Evolutionary conservation across 768 basidiomycete genomes (phyloP).

Genomic region (Tricholoma sp.): DNA sequence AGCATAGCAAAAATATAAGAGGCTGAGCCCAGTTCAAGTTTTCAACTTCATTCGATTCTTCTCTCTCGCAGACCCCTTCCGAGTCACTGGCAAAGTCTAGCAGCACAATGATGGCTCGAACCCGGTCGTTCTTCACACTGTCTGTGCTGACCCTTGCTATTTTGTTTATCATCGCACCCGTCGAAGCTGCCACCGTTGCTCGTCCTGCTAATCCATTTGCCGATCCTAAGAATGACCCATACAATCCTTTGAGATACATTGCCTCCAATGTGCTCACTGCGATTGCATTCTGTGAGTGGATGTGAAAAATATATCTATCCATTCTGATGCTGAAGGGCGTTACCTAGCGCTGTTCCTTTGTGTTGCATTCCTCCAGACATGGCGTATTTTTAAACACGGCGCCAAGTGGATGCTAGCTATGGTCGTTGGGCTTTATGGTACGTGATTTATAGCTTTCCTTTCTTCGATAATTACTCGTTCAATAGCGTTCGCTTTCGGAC

Average conservation of each 20-base stretch:
- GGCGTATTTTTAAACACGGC: slow-evolving; percentile 36
- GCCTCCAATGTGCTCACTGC: slow-evolving; percentile 47
- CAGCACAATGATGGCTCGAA: too few relatives aligned
- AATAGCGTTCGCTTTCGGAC: slow-evolving; percentile 52
- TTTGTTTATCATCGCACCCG: background rate
- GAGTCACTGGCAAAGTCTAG: too few relatives aligned
- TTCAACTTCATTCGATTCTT: too few relatives aligned
- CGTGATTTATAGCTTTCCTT: background rate
- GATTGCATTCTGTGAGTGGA: slow-evolving; percentile 31
- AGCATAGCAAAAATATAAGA: too few relatives aligned
- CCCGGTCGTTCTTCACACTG: background rate
- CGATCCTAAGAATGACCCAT: slow-evolving; percentile 48
- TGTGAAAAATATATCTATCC: background rate
- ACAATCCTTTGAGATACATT: slow-evolving; percentile 54
- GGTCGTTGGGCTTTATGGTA: slow-evolving; percentile 57
- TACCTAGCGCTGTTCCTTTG: slow-evolving; percentile 29
- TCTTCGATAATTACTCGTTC: background rate
- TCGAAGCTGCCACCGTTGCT: slow-evolving; percentile 11
- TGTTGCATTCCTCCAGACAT: slow-evolving; percentile 40
- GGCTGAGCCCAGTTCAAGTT: too few relatives aligned
- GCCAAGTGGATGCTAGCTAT: slow-evolving; percentile 58
- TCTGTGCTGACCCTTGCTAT: background rate
- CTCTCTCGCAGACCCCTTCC: too few relatives aligned
- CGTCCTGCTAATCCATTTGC: slow-evolving; percentile 35
- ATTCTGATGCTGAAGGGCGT: background rate